Base-by-base conservation (phyloP, 176 grass and related monocot genomes). In the Hyparrhenia diplandra region DNA sequence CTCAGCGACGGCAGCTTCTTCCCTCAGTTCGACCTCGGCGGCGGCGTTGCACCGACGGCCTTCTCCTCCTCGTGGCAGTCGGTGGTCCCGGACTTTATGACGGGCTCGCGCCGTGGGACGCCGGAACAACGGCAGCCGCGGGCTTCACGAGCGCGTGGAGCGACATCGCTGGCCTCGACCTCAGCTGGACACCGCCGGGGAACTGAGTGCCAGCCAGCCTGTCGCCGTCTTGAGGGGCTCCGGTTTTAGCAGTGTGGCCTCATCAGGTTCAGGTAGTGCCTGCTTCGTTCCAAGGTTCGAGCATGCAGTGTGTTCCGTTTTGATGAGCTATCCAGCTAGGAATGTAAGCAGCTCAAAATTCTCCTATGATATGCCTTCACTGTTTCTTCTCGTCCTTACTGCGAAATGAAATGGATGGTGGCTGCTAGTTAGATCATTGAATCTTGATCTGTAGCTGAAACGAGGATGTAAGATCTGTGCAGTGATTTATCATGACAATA, bases 211-310 rank as follows among this genome's bases (percentile, higher is more conserved):
- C 49, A 41, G 72, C 72, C 16, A 25, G n/a, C n/a, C n/a, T n/a
- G 36, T 46, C 14, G 52, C 71, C 47, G 67, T 84, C 54, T 57
- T 79, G 62, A 46, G 84, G 63, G 88, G 73, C 83, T 74, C 59
- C 61, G 54, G 80, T 86, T 91, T 91, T 94, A 86, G 34, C 60
- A 73, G 76, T 80, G 89, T 85, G 83, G 80, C 86, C 73, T 84
- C 69, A 47, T 71, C 39, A 70, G 39, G n/a, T 40, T 69, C 74
- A 80, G 39, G 46, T 54, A 78, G 58, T 41, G 31, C 21, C n/a
- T n/a, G n/a, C n/a, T 72, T 39, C 66, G 11, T 43, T 39, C 66
- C 34, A 28, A 70, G 40, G 28, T 71, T 40, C 68, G 45, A 46
- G 69, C 45, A 29, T 5, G 69, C 80, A n/a, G 80, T 40, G 4